Percentiles rank a stretch among this genome's conserved stretches.
Conservation (phyloP, 176 grass and related monocot genomes). For the Eragrostis nindensis region DNA sequence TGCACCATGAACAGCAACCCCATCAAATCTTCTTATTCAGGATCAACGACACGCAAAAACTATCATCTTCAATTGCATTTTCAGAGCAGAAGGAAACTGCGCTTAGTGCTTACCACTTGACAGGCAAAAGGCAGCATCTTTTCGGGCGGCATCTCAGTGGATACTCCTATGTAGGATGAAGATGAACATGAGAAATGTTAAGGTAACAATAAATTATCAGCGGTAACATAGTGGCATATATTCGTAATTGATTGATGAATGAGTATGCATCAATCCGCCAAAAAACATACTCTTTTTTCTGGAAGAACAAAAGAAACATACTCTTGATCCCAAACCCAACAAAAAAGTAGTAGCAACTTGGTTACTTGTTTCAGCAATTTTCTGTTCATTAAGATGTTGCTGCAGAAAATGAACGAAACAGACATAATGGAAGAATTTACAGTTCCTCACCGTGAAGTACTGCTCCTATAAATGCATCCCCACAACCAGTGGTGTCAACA, state of each 20-base stretch:
- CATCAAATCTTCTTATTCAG: constrained; percentile 1
- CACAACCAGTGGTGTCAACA: constrained; percentile 64
- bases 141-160: constrained; percentile 32
- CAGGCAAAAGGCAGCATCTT: constrained; percentile 55
- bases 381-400: background rate
- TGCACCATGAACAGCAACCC: background rate
- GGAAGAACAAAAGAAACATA: too few relatives aligned
- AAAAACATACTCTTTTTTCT: constrained; percentile 18
- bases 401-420: background rate
- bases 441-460: constrained; percentile 48
- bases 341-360: background rate
- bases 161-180: constrained; percentile 37
- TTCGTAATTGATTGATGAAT: background rate
- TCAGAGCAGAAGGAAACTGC: background rate
- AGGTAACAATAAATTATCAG: background rate
- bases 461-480: constrained; percentile 66
- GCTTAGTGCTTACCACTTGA: constrained; percentile 58
- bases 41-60: background rate
- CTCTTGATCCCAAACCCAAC: background rate
- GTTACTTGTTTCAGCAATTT: background rate
- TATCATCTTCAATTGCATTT: background rate
- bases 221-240: background rate
- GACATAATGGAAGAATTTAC: background rate
- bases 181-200: background rate
- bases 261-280: background rate